phyloP scores from a whole-genome alignment of 305 asterid species.

The Solanum hybrid region DNA sequence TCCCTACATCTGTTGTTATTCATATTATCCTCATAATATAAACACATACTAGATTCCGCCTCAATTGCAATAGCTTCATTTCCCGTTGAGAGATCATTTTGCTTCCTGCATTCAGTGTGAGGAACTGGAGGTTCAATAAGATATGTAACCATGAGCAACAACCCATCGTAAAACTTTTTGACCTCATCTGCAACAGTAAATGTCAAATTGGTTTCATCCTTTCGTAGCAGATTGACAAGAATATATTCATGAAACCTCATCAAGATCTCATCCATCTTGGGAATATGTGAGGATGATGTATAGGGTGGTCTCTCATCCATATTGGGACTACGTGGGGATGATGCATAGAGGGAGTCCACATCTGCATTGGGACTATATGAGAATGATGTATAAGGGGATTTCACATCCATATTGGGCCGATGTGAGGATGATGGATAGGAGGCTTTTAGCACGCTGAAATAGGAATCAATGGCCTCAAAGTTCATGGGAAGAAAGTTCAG shows the following conservation, averaged over 20 bases:
- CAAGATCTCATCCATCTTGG: neutral
- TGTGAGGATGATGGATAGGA: neutral
- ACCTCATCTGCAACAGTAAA: neutral
- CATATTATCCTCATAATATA: neutral
- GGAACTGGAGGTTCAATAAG: neutral
- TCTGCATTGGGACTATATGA: neutral
- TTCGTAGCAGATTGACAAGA: neutral
- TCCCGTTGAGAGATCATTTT: neutral
- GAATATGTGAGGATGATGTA: neutral
- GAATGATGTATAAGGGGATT: neutral
- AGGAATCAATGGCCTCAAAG: neutral
- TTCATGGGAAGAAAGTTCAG: neutral
- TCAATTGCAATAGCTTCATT: neutral
- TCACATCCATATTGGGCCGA: neutral
- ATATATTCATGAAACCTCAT: neutral
- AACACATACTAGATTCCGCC: neutral
- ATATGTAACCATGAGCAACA: neutral
- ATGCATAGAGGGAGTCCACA: neutral
- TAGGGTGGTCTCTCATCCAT: neutral
- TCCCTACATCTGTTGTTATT: neutral
- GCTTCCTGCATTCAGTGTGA: neutral
- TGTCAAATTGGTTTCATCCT: neutral
- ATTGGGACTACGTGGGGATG: neutral
- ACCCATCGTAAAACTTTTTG: neutral
- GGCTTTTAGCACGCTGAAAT: neutral